A percentile compares a stretch with the other conserved stretches of the same genome.
phyloP scores from a whole-genome alignment of 768 basidiomycete genomes.

The Harrya chromipes region DNA sequence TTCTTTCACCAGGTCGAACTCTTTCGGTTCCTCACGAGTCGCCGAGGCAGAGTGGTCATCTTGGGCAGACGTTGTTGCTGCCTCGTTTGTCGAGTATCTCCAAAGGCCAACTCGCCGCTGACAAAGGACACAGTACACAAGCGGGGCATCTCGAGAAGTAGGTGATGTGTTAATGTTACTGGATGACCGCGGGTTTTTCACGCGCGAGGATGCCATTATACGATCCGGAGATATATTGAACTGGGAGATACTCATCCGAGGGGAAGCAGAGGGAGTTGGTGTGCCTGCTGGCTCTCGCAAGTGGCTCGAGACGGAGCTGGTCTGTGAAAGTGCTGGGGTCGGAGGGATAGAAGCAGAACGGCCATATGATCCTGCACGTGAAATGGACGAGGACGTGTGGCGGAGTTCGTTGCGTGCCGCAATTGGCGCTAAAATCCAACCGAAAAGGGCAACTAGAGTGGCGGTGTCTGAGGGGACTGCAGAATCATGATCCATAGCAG shows the following conservation, averaged over 20 bases:
- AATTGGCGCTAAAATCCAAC: conserved; percentile 42
- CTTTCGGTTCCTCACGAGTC: conserved; percentile 34
- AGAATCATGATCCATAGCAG: conserved; percentile 5
- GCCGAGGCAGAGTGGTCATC: conserved; percentile 20
- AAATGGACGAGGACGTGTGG: conserved; percentile 19
- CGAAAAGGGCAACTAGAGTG: conserved; percentile 45
- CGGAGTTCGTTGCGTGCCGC: conserved; percentile 12
- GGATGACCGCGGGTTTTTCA: conserved; percentile 5
- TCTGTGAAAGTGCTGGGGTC: conserved; percentile 32
- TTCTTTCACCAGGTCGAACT: conserved; percentile 75
- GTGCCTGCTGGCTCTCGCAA: conserved; percentile 18
- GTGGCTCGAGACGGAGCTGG: conserved; percentile 30
- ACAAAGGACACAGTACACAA: conserved; percentile 67
- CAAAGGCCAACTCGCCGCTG: conserved; percentile 79
- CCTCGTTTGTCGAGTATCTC: conserved; percentile 50
- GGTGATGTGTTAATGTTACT: not conserved
- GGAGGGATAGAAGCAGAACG: conserved; percentile 30
- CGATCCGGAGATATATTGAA: conserved; percentile 16
- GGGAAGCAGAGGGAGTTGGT: conserved; percentile 21
- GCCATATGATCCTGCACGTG: conserved; percentile 25
- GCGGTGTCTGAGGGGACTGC: conserved; percentile 37
- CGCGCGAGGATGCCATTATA: conserved; percentile 1
- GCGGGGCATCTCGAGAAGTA: conserved; percentile 40
- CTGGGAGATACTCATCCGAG: conserved; percentile 20
- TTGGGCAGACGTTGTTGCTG: conserved; percentile 2